These are phyloP conservation scores for Candida takata DNA, from an alignment of 805 yeast species.

Conservation along the genomic window DNA sequence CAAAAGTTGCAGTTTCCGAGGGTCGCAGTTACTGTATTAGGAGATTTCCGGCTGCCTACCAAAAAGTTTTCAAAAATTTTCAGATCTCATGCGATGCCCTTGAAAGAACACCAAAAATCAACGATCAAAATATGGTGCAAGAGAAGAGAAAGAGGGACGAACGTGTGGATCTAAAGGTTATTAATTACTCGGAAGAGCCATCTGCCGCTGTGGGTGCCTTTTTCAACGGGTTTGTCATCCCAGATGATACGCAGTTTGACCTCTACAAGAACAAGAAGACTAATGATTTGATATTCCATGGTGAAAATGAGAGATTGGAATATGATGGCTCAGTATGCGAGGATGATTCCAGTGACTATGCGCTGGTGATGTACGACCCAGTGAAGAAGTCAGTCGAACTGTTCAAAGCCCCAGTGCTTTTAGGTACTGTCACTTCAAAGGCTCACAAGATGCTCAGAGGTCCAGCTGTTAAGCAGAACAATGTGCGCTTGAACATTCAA, in stretches of 20 bases:
- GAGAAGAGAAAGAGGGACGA: slow-evolving; percentile 31
- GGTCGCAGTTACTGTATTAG: neutral
- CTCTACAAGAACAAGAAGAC: slow-evolving; percentile 39
- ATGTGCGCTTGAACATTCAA: slow-evolving; percentile 44
- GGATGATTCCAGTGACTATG: slow-evolving; percentile 40
- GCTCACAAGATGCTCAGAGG: slow-evolving; percentile 49
- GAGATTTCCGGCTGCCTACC: slow-evolving; percentile 4
- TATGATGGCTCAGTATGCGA: slow-evolving; percentile 53
- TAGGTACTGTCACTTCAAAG: slow-evolving; percentile 56
- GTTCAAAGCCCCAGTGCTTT: slow-evolving; percentile 55
- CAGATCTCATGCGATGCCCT: slow-evolving; percentile 3
- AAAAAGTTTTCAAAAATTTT: neutral
- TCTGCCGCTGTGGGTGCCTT: slow-evolving; percentile 59
- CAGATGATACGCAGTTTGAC: slow-evolving; percentile 53
- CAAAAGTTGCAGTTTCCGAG: slow-evolving; percentile 2
- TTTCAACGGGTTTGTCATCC: slow-evolving; percentile 68
- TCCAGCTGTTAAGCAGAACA: slow-evolving; percentile 56
- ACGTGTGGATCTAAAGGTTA: slow-evolving; percentile 35
- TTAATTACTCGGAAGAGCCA: slow-evolving; percentile 33
- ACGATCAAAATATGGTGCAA: slow-evolving; percentile 1
- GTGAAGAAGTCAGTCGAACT: slow-evolving; percentile 56
- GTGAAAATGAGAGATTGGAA: slow-evolving; percentile 66
- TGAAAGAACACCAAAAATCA: neutral
- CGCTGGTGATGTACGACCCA: slow-evolving; percentile 75
- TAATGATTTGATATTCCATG: slow-evolving; percentile 55